These are phyloP conservation scores for Malassezia japonica DNA, from an alignment of 1,284 basidiomycete genomes.

Conservation along the genomic window DNA sequence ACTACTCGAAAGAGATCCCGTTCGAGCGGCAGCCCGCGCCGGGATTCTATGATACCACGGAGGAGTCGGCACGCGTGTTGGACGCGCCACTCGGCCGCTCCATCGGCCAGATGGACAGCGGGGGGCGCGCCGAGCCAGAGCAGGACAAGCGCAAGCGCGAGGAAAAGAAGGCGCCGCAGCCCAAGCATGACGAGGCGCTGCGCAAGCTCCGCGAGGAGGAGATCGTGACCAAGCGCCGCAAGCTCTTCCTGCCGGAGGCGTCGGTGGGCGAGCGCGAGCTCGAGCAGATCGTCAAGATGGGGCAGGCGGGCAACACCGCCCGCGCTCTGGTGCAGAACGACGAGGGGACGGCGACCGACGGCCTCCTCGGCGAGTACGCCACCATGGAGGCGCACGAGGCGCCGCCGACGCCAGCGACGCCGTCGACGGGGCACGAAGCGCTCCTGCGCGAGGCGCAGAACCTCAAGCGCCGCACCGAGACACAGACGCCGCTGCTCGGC, in stretches of 20 bases:
- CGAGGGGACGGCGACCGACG: conserved; percentile 61
- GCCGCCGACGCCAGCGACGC: conserved; percentile 69
- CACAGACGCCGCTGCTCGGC: conserved; percentile 88
- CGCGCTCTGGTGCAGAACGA: conserved; percentile 61
- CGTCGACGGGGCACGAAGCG: conserved; percentile 16
- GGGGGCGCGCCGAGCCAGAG: conserved; percentile 58
- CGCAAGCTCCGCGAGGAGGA: conserved; percentile 94
- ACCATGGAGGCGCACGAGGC: conserved; percentile 74
- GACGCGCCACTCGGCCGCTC: conserved; percentile 84
- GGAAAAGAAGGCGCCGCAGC: conserved; percentile 62
- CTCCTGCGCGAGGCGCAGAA: conserved; percentile 88
- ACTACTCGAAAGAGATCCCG: conserved; percentile 98
- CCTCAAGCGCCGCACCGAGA: conserved; percentile 77
- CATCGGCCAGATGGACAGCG: conserved; percentile 56
- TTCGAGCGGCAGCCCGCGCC: conserved; percentile 92
- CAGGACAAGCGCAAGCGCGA: conserved; percentile 53
- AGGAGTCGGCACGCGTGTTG: conserved; percentile 80
- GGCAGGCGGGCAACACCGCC: conserved; percentile 78
- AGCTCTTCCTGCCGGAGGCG: conserved; percentile 73
- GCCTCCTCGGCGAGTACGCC: conserved; percentile 82
- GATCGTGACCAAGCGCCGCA: conserved; percentile 77
- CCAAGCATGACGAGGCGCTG: conserved; percentile 76
- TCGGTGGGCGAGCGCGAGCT: conserved; percentile 93
- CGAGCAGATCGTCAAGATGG: conserved; percentile 98
- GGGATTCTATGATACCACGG: conserved; percentile 93